Base-by-base conservation (phyloP, 352 stramenopile genomes). In the Phytophthora agathidicida region DNA sequence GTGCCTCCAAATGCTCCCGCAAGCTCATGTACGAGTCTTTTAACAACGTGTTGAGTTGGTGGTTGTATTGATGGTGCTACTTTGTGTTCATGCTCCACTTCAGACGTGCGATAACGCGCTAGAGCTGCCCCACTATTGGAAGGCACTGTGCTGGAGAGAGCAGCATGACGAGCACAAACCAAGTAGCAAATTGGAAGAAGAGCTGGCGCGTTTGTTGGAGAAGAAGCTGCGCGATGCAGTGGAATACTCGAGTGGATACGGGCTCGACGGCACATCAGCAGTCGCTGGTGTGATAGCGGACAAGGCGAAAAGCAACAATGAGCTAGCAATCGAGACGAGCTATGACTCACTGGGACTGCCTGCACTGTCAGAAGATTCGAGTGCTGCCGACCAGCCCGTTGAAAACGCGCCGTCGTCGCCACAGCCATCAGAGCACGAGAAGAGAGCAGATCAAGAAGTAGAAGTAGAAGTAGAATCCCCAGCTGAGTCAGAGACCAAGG, bases 51-150 rank as follows among this genome's bases (percentile, higher is more conserved):
- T 26, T 51, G 28, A 22, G 35, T n/a, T n/a, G n/a, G n/a, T n/a
- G n/a, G 1, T 17, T 27, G 10, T 26, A 28, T 20, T 33, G 17
- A 3, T 35, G 19, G 9, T 13, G 11, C 17, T 51, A 36, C 52
- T 20, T 6, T 35, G n/a, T 51, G n/a, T 10, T 52, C 17, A 7
- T 47, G 46, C 3, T 43, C 8, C 3, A 24, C 22, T 48, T 36
- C 36, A 91, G 82, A 92, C 82, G 6, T 92, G 80, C 33, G 80
- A 92, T 52, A 92, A 92, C 44, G 88, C 74, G 7, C 41, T 92
- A 8, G 80, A 92, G 47, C 68, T 92, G 8, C 80, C 80, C 7
- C 63, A 92, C 66, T 92, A 90, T 49, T 92, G 83, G 80, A 83
- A 77, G 36, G 80, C 77, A 8, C 42, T 90, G 5, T 87, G 79